These are phyloP conservation scores for Dalbergia cultrata DNA, from an alignment of 306 rosid species.

Conservation along the genomic window DNA sequence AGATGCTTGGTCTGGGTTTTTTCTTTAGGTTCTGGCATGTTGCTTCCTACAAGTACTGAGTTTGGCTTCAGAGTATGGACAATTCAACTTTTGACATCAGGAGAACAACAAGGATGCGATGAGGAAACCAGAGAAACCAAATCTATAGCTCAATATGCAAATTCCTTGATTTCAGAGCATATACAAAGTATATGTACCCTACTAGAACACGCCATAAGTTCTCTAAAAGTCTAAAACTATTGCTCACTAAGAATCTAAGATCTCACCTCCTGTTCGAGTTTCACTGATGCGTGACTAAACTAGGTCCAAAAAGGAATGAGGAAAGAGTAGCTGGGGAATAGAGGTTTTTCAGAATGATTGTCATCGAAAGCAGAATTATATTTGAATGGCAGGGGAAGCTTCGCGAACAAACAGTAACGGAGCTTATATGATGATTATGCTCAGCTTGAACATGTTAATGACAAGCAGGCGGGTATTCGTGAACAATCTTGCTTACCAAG, in stretches of 20 bases:
- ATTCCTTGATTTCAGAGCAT: slow-evolving; percentile 24
- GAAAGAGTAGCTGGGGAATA: slow-evolving; percentile 24
- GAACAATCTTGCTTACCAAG: slow-evolving; percentile 80
- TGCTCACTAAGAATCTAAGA: slow-evolving; percentile 1
- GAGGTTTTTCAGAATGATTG: slow-evolving; percentile 1
- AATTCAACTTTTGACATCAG: slow-evolving; percentile 33
- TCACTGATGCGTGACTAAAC: not conserved
- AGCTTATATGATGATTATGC: slow-evolving; percentile 32
- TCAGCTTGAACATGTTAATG: slow-evolving; percentile 29
- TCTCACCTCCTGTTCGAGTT: slow-evolving; percentile 17
- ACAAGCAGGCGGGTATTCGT: slow-evolving; percentile 34
- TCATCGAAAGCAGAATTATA: not conserved
- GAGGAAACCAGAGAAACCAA: slow-evolving; percentile 34
- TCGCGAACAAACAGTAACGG: not conserved
- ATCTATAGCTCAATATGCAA: not conserved
- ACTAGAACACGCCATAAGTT: not conserved
- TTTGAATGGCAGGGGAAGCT: slow-evolving; percentile 14
- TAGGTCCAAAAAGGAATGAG: slow-evolving; percentile 8
- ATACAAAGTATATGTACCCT: not conserved
- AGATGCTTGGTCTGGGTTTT: slow-evolving; percentile 57
- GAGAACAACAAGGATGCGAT: slow-evolving; percentile 20
- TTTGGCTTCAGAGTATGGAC: slow-evolving; percentile 39
- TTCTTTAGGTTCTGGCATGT: slow-evolving; percentile 56
- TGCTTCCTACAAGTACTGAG: slow-evolving; percentile 45
- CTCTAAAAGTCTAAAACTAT: not conserved